phyloP scores from a whole-genome alignment of 2,329 filamentous ascomycete genomes.

The Ophiostoma australiae region DNA sequence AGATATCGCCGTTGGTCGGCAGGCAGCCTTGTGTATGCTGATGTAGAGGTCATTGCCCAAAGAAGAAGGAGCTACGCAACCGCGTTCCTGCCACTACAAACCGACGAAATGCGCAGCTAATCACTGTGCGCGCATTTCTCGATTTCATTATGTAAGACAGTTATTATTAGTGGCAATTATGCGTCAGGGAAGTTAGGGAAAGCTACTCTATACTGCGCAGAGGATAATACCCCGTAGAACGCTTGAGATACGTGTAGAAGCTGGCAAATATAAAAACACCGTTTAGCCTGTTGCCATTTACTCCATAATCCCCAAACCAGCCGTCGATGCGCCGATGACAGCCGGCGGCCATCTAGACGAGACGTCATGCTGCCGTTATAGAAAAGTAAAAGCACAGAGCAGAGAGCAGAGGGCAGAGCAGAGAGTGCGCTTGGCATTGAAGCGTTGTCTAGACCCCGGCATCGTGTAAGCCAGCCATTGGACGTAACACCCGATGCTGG shows the following conservation, averaged over 20 bases:
- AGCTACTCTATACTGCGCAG: neutral
- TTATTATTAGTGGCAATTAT: neutral
- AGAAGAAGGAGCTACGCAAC: neutral
- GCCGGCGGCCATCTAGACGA: neutral
- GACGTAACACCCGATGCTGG: neutral
- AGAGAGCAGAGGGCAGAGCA: neutral
- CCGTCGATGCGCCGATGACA: neutral
- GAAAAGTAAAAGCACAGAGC: neutral
- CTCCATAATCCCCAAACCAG: neutral
- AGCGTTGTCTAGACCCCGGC: neutral
- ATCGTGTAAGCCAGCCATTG: neutral
- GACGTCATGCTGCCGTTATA: neutral
- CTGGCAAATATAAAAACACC: neutral
- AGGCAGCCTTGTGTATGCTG: neutral
- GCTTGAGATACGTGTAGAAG: neutral
- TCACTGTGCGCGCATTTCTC: constrained; percentile 1
- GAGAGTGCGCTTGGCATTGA: neutral
- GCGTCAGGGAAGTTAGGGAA: neutral
- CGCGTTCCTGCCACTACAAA: neutral
- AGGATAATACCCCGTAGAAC: neutral
- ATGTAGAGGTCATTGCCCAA: neutral
- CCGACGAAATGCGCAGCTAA: neutral
- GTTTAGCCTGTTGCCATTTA: neutral
- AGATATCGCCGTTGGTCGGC: neutral
- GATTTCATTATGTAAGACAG: constrained; percentile 3